Base-by-base conservation (phyloP, 2,329 filamentous ascomycete species). In the Penicillium sp. region DNA sequence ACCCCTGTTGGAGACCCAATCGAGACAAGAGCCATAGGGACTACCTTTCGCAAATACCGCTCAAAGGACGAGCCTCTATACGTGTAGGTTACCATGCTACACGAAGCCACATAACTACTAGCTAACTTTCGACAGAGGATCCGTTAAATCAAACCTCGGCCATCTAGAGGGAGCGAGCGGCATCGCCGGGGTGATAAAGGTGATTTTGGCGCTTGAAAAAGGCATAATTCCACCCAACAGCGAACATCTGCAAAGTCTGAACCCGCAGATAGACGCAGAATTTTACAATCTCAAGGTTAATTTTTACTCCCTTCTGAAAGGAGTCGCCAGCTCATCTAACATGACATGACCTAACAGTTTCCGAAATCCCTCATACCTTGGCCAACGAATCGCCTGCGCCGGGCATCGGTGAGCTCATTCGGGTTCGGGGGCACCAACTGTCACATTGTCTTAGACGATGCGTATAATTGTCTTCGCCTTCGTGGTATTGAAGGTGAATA, bases 91-190 rank as follows among this genome's bases (percentile, higher is more conserved):
- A 23, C 35, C 45, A n/a, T 44, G 35, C 3, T 29, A 5, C 13
- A 41, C 9, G 1, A 15, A 41, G 3, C 35, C 35, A 41, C 11
- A 5, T 41, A 41, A 15, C 35, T 26, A 41, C 13, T 5, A 9
- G 4, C 31, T 35, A 46, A 29, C 23, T 3, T 21, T 11, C 8
- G 9, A n/a, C 23, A 56, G 44, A 26, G 70, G 65, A 2, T 66
- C 68, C 29, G 65, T 79, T 29, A 80, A 81, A 63, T 69, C 75
- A 5, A 78, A 79, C 47, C 59, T 81, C 15, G 83, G 83, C 0
- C 83, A 85, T 62, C 67, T 69, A 0, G 83, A 84, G 65, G 78
- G 75, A 0, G 79, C 80, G 0, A 76, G 78, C 1, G 83, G 81
- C 0, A 54, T 85, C 0, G 73, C 74, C 0, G 73, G 73, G 0